Conservation (phyloP, 1,139 yeast species). For the Yamadazyma membranifaciens region DNA sequence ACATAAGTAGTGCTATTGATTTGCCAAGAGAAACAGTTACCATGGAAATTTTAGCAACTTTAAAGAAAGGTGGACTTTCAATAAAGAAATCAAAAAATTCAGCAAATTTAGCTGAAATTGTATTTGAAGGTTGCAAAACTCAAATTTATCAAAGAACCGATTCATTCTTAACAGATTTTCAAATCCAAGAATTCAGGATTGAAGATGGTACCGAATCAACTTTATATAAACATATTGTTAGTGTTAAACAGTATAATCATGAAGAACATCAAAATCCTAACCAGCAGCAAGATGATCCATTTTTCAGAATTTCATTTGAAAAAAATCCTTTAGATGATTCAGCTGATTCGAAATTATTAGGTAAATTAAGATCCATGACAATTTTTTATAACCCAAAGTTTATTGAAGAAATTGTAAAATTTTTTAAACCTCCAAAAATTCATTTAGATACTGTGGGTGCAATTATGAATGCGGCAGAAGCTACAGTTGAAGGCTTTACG, state of each 20-base stretch:
- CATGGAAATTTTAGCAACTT: conserved; percentile 62
- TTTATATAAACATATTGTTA: conserved; percentile 81
- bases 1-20: conserved; percentile 52
- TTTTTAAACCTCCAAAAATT: conserved; percentile 84
- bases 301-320: conserved; percentile 81
- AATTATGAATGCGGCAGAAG: conserved; percentile 92
- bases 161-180: conserved; percentile 69
- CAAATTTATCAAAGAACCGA: conserved; percentile 76
- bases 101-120: conserved; percentile 65
- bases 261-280: conserved; percentile 18
- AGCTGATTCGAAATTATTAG: conserved; percentile 76
- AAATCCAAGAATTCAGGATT: conserved; percentile 76
- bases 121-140: conserved; percentile 80
- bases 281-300: conserved; percentile 46
- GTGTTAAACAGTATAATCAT: conserved; percentile 57
- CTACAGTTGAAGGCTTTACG: conserved; percentile 88
- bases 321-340: conserved; percentile 78
- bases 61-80: conserved; percentile 75
- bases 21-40: conserved; percentile 73
- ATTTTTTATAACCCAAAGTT: conserved; percentile 83
- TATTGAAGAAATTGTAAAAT: conserved; percentile 67
- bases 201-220: conserved; percentile 82
- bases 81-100: conserved; percentile 43
- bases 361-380: conserved; percentile 83
- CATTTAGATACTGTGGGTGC: conserved; percentile 90